phyloP scores from a whole-genome alignment of 176 grass and related monocot species.

The Zea luxurians region DNA sequence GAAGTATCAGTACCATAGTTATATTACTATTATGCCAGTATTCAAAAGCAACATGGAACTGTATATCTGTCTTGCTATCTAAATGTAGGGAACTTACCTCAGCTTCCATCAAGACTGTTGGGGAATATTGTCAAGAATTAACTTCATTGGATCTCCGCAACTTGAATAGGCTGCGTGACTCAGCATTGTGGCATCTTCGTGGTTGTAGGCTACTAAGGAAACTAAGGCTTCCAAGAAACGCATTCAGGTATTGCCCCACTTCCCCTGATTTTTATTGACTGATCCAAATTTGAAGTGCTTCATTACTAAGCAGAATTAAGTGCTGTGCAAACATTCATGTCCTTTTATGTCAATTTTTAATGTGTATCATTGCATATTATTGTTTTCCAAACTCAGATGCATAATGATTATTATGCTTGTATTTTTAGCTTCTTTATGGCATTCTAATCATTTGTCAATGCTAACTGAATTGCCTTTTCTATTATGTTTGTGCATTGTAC shows the following conservation, averaged over 20 bases:
- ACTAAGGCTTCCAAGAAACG: constrained; percentile 60
- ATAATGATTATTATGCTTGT: constrained; percentile 7
- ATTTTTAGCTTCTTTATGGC: constrained; percentile 20
- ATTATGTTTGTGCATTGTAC: constrained; percentile 17
- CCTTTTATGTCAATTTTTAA: background rate
- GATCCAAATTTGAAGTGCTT: constrained; percentile 5
- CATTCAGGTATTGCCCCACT: constrained; percentile 51
- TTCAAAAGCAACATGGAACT: background rate
- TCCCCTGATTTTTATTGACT: background rate
- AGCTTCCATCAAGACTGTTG: constrained; percentile 79
- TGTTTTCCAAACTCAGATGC: background rate
- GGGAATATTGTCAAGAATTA: constrained; percentile 47
- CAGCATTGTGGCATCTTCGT: constrained; percentile 53
- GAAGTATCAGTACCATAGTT: background rate
- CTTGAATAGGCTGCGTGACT: constrained; percentile 53
- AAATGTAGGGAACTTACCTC: constrained; percentile 74
- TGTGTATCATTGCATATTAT: background rate
- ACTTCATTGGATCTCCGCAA: constrained; percentile 64
- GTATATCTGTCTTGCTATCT: constrained; percentile 30
- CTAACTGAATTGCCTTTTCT: background rate
- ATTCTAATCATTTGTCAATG: constrained; percentile 1
- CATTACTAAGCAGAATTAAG: background rate
- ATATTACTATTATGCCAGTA: constrained; percentile 10
- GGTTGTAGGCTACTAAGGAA: constrained; percentile 57
- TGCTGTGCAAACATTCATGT: constrained; percentile 1